Conservation (phyloP, 2,329 filamentous ascomycete genomes). For the Colletotrichum zoysiae region DNA sequence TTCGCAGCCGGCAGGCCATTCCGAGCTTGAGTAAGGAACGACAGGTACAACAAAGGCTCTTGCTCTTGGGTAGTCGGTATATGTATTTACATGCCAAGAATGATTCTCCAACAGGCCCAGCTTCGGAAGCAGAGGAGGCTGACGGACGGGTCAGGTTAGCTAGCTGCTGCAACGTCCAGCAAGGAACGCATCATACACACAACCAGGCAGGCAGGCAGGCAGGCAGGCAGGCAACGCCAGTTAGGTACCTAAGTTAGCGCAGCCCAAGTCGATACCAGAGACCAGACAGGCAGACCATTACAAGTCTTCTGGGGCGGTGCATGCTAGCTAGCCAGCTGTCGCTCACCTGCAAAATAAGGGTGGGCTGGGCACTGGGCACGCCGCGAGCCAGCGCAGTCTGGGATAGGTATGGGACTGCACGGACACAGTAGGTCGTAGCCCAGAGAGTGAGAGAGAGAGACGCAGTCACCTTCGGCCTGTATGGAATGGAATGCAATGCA, state of each 20-base stretch:
- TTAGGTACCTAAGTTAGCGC: constrained; percentile 15
- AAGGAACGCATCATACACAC: not conserved
- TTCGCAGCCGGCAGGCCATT: not conserved
- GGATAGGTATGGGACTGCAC: too few relatives aligned
- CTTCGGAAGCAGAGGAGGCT: not conserved
- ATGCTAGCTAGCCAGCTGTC: not conserved
- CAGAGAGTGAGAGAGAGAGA: not conserved
- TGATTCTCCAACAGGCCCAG: not conserved
- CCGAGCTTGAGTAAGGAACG: not conserved
- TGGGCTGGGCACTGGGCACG: constrained; percentile 24
- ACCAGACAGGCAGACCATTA: too few relatives aligned
- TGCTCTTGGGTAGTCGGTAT: not conserved
- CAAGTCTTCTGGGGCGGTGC: not conserved
- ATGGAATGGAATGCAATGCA: constrained; percentile 31
- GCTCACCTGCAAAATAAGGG: not conserved
- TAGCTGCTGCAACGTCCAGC: not conserved
- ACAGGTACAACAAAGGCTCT: too few relatives aligned
- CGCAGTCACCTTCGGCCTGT: constrained; percentile 17
- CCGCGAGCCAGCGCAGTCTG: constrained; percentile 18
- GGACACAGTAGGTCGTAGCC: too few relatives aligned
- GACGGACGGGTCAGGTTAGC: not conserved
- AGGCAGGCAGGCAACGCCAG: not conserved
- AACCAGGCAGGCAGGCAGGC: not conserved
- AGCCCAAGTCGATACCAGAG: not conserved
- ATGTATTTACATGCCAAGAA: not conserved